phyloP scores from a whole-genome alignment of 257 asterid genomes.

The Voacanga thouarsii region DNA sequence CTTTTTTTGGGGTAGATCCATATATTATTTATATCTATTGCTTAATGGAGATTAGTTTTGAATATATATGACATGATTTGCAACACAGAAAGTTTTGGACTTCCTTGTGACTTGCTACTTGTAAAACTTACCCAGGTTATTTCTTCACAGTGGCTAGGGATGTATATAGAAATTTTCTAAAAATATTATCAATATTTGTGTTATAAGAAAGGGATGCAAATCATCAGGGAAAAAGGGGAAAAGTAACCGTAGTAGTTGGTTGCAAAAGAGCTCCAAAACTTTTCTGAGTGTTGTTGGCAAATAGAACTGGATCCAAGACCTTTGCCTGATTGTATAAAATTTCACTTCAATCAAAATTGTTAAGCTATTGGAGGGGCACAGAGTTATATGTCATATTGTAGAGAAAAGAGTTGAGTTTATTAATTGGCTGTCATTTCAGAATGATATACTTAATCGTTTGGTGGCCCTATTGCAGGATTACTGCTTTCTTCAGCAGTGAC shows the following conservation, averaged over 20 bases:
- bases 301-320: neutral
- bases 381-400: neutral
- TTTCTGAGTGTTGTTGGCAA: too few species aligned
- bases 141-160: neutral
- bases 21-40: neutral
- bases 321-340: neutral
- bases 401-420: neutral
- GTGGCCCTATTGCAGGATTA: slow-evolving; percentile 57
- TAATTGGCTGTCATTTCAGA: neutral
- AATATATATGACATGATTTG: neutral
- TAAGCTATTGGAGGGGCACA: neutral
- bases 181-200: neutral
- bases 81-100: neutral
- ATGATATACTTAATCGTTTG: neutral
- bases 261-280: neutral
- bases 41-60: neutral
- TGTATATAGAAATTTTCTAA: neutral
- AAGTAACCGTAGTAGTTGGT: neutral
- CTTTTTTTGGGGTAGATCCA: neutral
- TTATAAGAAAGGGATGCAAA: neutral
- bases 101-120: neutral
- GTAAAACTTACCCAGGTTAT: neutral
- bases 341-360: neutral
- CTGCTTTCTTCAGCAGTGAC: slow-evolving; percentile 78
- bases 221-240: neutral